Evolutionary conservation across 306 rosid species (phyloP).

Genomic region (Begonia fuchsioides): DNA sequence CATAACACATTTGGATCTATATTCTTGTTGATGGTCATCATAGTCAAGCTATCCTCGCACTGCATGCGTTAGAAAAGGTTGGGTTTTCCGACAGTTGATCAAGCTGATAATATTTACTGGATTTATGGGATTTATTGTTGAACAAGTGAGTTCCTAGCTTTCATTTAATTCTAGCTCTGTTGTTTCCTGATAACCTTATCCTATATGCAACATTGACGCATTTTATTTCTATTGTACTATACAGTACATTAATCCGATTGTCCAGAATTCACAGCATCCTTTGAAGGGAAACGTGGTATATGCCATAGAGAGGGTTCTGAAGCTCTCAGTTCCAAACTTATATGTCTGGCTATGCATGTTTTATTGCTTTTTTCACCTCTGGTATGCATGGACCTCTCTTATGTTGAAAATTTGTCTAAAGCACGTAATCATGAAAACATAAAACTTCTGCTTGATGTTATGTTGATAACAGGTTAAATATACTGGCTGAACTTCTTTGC

Average conservation of each 20-base stretch:
- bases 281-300: constrained; percentile 72
- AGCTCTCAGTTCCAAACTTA: constrained; percentile 94
- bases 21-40: constrained; percentile 6
- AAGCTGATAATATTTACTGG: constrained; percentile 87
- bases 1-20: no score
- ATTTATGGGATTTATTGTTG: constrained; percentile 91
- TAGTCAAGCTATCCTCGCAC: constrained; percentile 86
- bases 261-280: constrained; percentile 89
- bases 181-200: neutral
- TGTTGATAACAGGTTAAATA: constrained; percentile 62
- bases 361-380: constrained; percentile 94
- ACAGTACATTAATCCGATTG: constrained; percentile 95
- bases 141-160: constrained; percentile 48
- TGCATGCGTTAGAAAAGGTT: constrained; percentile 61
- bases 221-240: constrained; percentile 6
- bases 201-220: constrained; percentile 13
- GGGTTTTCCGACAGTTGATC: constrained; percentile 76
- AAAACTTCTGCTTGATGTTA: neutral
- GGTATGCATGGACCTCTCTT: constrained; percentile 25
- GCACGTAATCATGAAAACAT: no score
- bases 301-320: constrained; percentile 82
- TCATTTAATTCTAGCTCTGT: constrained; percentile 5
- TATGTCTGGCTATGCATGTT: constrained; percentile 99
- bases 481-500: constrained; percentile 86
- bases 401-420: no score